Base-by-base conservation (phyloP, 495 filamentous ascomycete genomes). In the Xylaria bambusicola region DNA sequence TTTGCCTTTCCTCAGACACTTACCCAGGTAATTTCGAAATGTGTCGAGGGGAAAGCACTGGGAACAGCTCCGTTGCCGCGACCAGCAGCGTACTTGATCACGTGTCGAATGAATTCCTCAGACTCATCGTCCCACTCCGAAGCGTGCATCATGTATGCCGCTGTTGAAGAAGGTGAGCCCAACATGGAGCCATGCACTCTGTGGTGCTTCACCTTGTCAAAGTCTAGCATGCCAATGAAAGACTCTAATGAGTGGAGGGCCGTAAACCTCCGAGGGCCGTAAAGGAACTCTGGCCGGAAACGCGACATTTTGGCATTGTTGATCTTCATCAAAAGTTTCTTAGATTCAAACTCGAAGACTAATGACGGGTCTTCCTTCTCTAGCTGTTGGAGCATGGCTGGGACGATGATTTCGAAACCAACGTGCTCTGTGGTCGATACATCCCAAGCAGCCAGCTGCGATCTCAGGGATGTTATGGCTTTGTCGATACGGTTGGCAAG, bases 171-270 rank as follows among this genome's bases (percentile, higher is more conserved):
- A 10, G 80, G 80, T 6, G 80, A 82, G 5, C 67, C 77, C 72
- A 81, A 66, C 62, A 80, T 76, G 2, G 68, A 68, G 6, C 79
- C 80, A 50, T 66, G 65, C 18, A 71, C 67, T 54, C 73, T 75
- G 45, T 80, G 75, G n/a, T 81, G 75, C 2, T 57, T 65, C 10
- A 82, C 65, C 29, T 64, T 70, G 46, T 78, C 66, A 54, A 82
- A 67, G 41, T 67, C 65, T 10, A 81, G 52, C 13, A 67, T 67
- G 10, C 75, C 79, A 3, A 77, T 68, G 42, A 81, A 78, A 2
- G 77, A 74, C 48, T 82, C 80, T 3, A 82, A 62, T 2, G 78
- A 80, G 51, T 82, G 76, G n/a, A 77, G 56, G 1, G 70, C 59
- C 0, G 76, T 74, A 0, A 65, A 65, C 27, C 66, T 66, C 10